Conservation (phyloP, 2,329 filamentous ascomycete genomes). For the Hawksworthiomyces lignivorus region DNA sequence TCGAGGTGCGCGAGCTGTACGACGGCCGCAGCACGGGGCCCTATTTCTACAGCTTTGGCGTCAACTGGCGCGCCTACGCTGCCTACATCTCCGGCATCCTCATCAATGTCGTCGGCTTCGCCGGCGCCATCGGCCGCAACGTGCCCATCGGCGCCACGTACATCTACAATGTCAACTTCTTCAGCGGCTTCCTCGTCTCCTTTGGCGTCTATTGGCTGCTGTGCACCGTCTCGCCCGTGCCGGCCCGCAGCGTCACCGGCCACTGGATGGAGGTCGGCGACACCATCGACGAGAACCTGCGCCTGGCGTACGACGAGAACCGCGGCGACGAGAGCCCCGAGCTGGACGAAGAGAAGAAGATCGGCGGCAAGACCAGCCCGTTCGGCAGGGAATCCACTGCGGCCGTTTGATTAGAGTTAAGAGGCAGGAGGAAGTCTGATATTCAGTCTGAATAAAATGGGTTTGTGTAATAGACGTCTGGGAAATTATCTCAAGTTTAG, state of each 20-base stretch:
- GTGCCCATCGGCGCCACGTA: constrained; percentile 76
- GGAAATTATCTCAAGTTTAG: no score
- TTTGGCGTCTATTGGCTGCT: constrained; percentile 59
- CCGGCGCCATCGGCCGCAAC: constrained; percentile 61
- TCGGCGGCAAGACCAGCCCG: no score
- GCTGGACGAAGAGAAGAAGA: no score
- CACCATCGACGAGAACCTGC: constrained; percentile 49
- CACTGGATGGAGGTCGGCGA: constrained; percentile 71
- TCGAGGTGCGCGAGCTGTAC: constrained; percentile 73
- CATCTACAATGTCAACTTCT: constrained; percentile 88
- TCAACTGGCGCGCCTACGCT: constrained; percentile 77
- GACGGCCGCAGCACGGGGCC: constrained; percentile 56
- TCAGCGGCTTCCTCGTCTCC: constrained; percentile 71
- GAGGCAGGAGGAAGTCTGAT: no score
- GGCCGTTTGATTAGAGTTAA: no score
- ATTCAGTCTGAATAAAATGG: no score
- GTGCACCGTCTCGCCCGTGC: constrained; percentile 62
- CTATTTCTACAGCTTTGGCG: constrained; percentile 67
- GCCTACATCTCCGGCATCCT: constrained; percentile 79
- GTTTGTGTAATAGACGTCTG: no score
- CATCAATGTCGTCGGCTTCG: constrained; percentile 89
- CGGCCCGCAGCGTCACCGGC: constrained; percentile 55
- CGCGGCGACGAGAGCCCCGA: no score
- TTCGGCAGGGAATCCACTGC: no score
- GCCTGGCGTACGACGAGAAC: constrained; percentile 35